phyloP scores from a whole-genome alignment of 164 flowering plant species.

The Kalanchoe fedtschenkoi region DNA sequence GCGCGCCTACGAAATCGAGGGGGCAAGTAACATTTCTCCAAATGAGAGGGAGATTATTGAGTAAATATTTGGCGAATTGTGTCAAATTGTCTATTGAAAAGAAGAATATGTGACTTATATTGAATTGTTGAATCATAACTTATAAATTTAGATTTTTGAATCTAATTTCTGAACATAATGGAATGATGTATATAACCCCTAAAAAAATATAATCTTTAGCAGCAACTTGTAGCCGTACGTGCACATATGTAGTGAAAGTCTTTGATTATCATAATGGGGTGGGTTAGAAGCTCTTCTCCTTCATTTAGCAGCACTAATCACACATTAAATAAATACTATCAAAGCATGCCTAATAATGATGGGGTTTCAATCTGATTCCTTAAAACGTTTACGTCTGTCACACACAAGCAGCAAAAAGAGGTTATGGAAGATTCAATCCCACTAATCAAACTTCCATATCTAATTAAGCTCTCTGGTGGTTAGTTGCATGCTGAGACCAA shows the following conservation, averaged over 20 bases:
- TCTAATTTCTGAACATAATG: no score
- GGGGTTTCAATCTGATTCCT: conserved; percentile 2
- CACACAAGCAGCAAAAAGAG: not conserved
- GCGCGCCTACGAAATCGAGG: no score
- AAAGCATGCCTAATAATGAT: not conserved
- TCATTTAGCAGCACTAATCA: not conserved
- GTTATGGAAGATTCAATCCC: not conserved
- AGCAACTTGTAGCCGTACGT: not conserved
- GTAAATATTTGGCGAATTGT: no score
- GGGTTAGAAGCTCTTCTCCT: not conserved
- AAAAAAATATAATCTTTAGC: not conserved
- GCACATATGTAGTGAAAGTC: not conserved
- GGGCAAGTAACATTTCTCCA: no score
- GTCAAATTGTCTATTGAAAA: no score
- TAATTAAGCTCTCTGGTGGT: not conserved
- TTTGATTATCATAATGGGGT: not conserved
- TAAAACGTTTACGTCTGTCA: conserved; percentile 4
- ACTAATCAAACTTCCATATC: not conserved
- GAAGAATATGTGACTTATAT: no score
- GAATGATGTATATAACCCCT: no score
- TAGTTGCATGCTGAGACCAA: not conserved
- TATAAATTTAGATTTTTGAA: no score
- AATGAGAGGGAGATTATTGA: no score
- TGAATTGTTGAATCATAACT: no score
- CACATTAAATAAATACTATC: not conserved